Evolutionary conservation across 163 green algal species (phyloP).

Genomic region (Chlorella variabilis): DNA sequence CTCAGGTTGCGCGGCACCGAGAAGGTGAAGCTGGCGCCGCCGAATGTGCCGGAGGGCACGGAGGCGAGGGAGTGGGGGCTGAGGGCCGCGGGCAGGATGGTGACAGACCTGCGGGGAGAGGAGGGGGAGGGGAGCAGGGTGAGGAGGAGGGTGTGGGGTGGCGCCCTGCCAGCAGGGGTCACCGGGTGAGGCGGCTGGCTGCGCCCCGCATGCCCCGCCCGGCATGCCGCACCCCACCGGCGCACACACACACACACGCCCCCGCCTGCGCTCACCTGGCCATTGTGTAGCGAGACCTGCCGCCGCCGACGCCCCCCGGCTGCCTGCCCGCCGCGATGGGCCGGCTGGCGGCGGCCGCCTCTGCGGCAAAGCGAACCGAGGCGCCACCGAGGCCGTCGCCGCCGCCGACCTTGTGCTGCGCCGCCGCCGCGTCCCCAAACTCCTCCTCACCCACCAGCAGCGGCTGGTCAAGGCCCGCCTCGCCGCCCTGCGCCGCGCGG

Average conservation of each 20-base stretch:
- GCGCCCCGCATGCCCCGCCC: too few relatives aligned
- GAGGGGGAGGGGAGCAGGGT: neutral
- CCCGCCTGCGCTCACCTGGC: constrained; percentile 12
- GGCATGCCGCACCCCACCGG: too few relatives aligned
- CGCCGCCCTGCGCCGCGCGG: neutral
- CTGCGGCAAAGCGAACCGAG: constrained; percentile 11
- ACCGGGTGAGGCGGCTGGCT: too few relatives aligned
- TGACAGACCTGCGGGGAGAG: constrained; percentile 39
- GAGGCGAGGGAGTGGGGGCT: constrained; percentile 65
- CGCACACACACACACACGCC: too few relatives aligned
- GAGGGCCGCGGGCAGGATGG: constrained; percentile 59
- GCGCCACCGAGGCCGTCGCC: neutral
- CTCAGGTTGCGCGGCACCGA: constrained; percentile 15
- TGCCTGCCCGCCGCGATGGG: constrained; percentile 25
- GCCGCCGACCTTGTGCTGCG: neutral
- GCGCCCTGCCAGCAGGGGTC: too few relatives aligned
- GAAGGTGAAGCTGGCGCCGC: constrained; percentile 16
- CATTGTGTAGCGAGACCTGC: constrained; percentile 13
- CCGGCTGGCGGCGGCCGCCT: neutral
- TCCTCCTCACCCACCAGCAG: neutral
- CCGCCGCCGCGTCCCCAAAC: neutral
- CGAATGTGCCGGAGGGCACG: constrained; percentile 32
- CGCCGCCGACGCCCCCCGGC: neutral
- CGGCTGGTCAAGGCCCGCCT: constrained; percentile 5
- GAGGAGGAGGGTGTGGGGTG: neutral